phyloP scores from a whole-genome alignment of 345 rosid species.

The Euphorbia peplus region DNA sequence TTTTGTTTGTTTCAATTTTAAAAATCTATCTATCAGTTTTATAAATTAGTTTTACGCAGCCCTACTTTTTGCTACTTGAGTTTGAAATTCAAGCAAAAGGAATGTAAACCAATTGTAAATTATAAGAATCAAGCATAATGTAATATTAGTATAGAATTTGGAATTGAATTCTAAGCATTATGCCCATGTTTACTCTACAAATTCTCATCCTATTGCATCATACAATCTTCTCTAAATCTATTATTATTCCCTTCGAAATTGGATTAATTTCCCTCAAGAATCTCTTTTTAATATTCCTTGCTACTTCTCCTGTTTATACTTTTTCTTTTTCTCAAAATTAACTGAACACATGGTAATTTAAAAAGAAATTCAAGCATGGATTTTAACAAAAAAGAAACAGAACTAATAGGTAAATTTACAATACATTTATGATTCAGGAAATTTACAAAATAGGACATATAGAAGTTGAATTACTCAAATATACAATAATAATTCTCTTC shows the following conservation, averaged over 20 bases:
- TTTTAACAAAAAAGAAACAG: not conserved
- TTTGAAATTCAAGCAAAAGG: not conserved
- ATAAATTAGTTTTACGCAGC: no score
- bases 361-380: not conserved
- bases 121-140: constrained; percentile 9
- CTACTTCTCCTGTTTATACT: not conserved
- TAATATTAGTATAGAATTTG: not conserved
- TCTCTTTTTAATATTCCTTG: not conserved
- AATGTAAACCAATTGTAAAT: not conserved
- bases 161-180: constrained; percentile 10
- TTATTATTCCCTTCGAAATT: constrained; percentile 7
- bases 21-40: no score
- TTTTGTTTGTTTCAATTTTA: no score
- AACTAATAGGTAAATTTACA: constrained; percentile 2
- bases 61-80: not conserved
- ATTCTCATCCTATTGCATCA: not conserved
- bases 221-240: not conserved
- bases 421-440: constrained; percentile 14
- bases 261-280: not conserved
- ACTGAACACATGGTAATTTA: not conserved
- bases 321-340: not conserved
- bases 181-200: constrained; percentile 1
- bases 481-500: constrained; percentile 44
- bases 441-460: constrained; percentile 17
- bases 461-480: constrained; percentile 3